A percentile compares a stretch with the other conserved stretches of the same genome.
phyloP scores from a whole-genome alignment of 441 rosid species.

The Brassica hybrid region DNA sequence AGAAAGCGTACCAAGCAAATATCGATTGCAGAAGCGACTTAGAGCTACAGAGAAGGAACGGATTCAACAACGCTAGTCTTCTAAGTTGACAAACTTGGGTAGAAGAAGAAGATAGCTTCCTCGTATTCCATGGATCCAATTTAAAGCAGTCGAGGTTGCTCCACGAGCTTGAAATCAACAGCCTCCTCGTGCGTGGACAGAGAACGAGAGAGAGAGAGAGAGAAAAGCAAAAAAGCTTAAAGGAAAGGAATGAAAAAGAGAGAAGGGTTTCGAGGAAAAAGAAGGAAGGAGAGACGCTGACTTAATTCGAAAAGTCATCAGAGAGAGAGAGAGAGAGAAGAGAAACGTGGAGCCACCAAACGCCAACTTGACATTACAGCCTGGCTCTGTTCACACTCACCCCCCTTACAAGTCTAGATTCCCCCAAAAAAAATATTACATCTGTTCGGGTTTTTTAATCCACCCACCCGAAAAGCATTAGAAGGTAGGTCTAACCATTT shows the following conservation, averaged over 20 bases:
- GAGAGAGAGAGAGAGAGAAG: too few species aligned
- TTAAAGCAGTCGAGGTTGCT: constrained; percentile 1
- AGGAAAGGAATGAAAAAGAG: constrained; percentile 1
- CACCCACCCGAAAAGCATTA: too few species aligned
- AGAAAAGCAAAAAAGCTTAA: background rate
- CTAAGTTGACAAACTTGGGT: background rate
- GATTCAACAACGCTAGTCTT: background rate
- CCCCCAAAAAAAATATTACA: too few species aligned
- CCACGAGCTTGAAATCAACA: too few species aligned
- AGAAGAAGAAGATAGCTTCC: too few species aligned
- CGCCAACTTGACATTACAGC: constrained; percentile 45
- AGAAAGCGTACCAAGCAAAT: constrained; percentile 5
- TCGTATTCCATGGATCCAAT: constrained; percentile 40
- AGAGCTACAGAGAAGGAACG: background rate
- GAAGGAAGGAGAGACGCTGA: constrained; percentile 41
- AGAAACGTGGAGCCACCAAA: constrained; percentile 47
- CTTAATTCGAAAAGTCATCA: constrained; percentile 44
- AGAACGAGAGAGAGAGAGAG: constrained; percentile 13
- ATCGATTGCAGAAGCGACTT: too few species aligned
- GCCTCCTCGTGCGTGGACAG: too few species aligned
- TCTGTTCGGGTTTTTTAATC: too few species aligned
- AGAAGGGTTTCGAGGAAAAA: constrained; percentile 23
- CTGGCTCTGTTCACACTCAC: constrained; percentile 38
- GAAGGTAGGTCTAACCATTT: too few species aligned
- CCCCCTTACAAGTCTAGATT: too few species aligned